Percentiles rank a stretch among this genome's conserved stretches.
Conservation (phyloP, 371 early-diverging fungal genomes). For the Rhizopus sp. region DNA sequence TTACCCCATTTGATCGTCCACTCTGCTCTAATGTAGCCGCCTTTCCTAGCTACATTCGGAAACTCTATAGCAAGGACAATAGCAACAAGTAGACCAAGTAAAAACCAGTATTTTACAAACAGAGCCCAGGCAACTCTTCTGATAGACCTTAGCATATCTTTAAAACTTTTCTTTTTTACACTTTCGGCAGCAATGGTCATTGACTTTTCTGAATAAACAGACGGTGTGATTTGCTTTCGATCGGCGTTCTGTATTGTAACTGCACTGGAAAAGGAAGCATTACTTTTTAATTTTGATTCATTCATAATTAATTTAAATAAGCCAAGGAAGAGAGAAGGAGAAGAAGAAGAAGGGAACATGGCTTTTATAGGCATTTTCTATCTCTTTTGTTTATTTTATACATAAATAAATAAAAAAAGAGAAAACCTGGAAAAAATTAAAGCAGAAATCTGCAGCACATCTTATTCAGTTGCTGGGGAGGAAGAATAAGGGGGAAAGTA, state of each 20-base stretch:
- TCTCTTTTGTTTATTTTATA: conserved; percentile 16
- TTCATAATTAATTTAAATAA: conserved; percentile 30
- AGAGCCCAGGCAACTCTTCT: conserved; percentile 9
- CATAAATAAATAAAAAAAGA: conserved; percentile 17
- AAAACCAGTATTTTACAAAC: conserved; percentile 38
- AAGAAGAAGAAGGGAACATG: conserved; percentile 17
- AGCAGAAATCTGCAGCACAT: conserved; percentile 7
- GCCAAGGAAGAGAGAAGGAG: conserved; percentile 30
- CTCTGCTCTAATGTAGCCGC: conserved; percentile 60
- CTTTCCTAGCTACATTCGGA: conserved; percentile 61
- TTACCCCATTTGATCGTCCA: conserved; percentile 68
- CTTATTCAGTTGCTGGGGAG: neutral
- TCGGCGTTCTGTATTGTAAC: conserved; percentile 15
- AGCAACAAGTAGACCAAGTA: conserved; percentile 55
- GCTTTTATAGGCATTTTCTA: conserved; percentile 24
- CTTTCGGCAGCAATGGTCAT: conserved; percentile 14
- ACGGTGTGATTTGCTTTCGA: conserved; percentile 14
- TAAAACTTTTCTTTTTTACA: conserved; percentile 22
- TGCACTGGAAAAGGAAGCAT: conserved; percentile 26
- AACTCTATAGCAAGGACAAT: conserved; percentile 60
- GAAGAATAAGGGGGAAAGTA: neutral
- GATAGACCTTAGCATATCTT: conserved; percentile 6
- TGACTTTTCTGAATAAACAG: conserved; percentile 23
- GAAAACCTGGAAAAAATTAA: conserved; percentile 12
- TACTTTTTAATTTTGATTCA: conserved; percentile 30